These are phyloP conservation scores for Blastocystis sp. DNA, from an alignment of 352 stramenopile species.

Conservation along the genomic window DNA sequence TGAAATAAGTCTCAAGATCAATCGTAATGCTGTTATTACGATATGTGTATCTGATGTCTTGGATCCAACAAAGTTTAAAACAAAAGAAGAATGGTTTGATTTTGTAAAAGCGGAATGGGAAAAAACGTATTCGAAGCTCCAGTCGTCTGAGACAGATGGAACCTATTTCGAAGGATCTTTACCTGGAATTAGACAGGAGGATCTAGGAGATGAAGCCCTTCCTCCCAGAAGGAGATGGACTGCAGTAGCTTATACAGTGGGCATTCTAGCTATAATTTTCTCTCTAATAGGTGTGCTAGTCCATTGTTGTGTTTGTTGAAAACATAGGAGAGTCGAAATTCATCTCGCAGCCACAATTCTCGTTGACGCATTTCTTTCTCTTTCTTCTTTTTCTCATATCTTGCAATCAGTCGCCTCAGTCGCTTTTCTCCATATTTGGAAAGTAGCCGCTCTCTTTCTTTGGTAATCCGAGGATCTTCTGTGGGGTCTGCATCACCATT, in stretches of 20 bases:
- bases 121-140: constrained; percentile 4
- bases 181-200: neutral
- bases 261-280: neutral
- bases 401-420: neutral
- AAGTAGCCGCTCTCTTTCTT: constrained; percentile 14
- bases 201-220: neutral
- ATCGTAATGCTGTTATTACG: neutral
- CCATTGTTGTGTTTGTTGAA: neutral
- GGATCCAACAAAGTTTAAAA: constrained; percentile 33
- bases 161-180: neutral
- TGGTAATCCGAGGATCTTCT: neutral
- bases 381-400: neutral
- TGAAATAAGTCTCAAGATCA: constrained; percentile 20
- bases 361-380: neutral
- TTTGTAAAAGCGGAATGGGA: constrained; percentile 55
- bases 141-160: neutral
- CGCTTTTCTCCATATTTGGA: constrained; percentile 30
- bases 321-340: constrained; percentile 25
- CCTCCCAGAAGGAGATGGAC: neutral
- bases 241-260: neutral
- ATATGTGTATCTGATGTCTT: constrained; percentile 37
- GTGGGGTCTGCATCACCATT: neutral
- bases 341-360: neutral
- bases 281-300: neutral
- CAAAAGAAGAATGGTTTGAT: constrained; percentile 59